phyloP scores from a whole-genome alignment of 805 yeast species.

The Trichomonascus vanleenenianus region DNA sequence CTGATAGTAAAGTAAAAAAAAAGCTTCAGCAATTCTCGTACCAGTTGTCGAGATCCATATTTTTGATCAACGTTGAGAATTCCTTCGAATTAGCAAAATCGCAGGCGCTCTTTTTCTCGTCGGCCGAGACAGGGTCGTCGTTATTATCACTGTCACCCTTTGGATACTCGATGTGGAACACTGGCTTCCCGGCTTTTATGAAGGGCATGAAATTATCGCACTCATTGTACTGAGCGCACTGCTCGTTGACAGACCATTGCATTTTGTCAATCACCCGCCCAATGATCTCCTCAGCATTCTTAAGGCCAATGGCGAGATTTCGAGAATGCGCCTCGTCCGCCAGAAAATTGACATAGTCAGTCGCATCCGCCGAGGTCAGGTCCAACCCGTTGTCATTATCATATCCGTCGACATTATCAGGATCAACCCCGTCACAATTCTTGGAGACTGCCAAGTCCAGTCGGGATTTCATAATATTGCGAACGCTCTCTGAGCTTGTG shows the following conservation, averaged over 20 bases:
- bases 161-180: constrained; percentile 27
- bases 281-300: constrained; percentile 24
- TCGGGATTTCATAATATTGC: constrained; percentile 20
- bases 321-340: constrained; percentile 18
- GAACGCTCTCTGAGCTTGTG: constrained; percentile 17
- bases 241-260: constrained; percentile 27
- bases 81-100: constrained; percentile 3
- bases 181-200: constrained; percentile 18
- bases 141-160: constrained; percentile 17
- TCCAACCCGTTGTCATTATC: constrained; percentile 26
- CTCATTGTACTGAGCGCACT: constrained; percentile 25
- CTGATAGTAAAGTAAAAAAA: neutral
- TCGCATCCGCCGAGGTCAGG: constrained; percentile 22
- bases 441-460: constrained; percentile 20
- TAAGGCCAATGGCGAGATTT: constrained; percentile 23
- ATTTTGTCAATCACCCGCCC: constrained; percentile 16
- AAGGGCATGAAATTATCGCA: constrained; percentile 19
- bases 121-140: constrained; percentile 8
- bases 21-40: constrained; percentile 11
- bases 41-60: constrained; percentile 24
- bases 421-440: constrained; percentile 28
- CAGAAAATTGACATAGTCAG: constrained; percentile 23
- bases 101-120: constrained; percentile 8
- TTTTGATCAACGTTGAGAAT: constrained; percentile 23
- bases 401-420: constrained; percentile 28